Evolutionary conservation across 805 yeast species (phyloP).

Genomic region (Kodamaea hsintzibuensis): DNA sequence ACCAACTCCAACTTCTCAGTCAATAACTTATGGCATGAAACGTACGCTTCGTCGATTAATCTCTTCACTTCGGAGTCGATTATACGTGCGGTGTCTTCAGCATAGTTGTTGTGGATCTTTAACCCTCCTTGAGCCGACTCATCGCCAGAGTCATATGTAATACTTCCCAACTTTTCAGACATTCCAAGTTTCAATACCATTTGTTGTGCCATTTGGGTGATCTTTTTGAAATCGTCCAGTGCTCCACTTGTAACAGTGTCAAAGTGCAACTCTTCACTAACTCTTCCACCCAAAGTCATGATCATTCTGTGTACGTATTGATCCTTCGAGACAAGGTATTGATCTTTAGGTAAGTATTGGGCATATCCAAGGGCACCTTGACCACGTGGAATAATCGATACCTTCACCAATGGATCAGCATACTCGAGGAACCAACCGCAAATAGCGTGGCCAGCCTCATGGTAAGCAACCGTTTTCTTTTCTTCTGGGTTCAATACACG

Average conservation of each 20-base stretch:
- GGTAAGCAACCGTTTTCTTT: conserved; percentile 85
- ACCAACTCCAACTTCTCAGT: conserved; percentile 61
- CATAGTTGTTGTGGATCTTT: conserved; percentile 60
- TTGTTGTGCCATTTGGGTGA: conserved; percentile 82
- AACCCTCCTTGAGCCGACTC: conserved; percentile 48
- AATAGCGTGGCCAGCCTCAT: conserved; percentile 96
- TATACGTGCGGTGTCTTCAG: conserved; percentile 66
- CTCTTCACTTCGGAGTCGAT: conserved; percentile 72
- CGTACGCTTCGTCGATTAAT: conserved; percentile 65
- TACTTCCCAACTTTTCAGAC: conserved; percentile 77
- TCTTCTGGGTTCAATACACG: conserved; percentile 77
- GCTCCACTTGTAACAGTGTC: conserved; percentile 90
- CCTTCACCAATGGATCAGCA: conserved; percentile 91
- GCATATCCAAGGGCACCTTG: conserved; percentile 97
- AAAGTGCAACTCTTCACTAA: conserved; percentile 87
- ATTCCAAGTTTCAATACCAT: conserved; percentile 90
- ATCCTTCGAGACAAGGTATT: conserved; percentile 71
- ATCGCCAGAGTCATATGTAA: conserved; percentile 49
- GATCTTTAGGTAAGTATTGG: conserved; percentile 89
- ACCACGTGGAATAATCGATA: conserved; percentile 93
- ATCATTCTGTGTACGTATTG: conserved; percentile 83
- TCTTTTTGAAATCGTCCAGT: conserved; percentile 88
- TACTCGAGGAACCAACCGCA: conserved; percentile 89
- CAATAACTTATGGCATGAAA: conserved; percentile 56
- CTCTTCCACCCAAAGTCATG: conserved; percentile 94